These are phyloP conservation scores for Chrysosporium keratinophilum DNA, from an alignment of 2,329 filamentous ascomycete genomes.

Conservation along the genomic window DNA sequence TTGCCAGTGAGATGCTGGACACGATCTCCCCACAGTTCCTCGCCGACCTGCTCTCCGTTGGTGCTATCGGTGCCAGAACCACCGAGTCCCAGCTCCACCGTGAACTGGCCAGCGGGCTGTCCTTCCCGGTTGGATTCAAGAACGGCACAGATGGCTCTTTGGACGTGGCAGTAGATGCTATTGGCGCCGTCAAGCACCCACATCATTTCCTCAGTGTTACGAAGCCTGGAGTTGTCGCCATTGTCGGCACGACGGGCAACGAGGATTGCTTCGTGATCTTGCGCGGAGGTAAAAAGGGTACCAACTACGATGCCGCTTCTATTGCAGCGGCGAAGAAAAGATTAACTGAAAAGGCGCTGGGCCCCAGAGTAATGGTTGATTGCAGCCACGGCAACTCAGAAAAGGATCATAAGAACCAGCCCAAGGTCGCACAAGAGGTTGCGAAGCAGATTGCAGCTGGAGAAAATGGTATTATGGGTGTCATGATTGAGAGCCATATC, in stretches of 20 bases:
- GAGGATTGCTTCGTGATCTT: constrained; percentile 96
- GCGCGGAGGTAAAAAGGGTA: constrained; percentile 81
- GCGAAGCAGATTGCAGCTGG: constrained; percentile 77
- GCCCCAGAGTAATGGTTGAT: constrained; percentile 83
- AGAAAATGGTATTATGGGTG: constrained; percentile 81
- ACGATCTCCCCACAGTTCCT: constrained; percentile 97
- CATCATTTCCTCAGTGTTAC: constrained; percentile 97
- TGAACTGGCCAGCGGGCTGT: constrained; percentile 84
- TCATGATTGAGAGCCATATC: constrained; percentile 99
- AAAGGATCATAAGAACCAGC: constrained; percentile 97
- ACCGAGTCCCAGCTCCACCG: constrained; percentile 94
- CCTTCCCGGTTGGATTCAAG: constrained; percentile 98
- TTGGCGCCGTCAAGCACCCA: constrained; percentile 79
- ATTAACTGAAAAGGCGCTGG: constrained; percentile 61
- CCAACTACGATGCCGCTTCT: constrained; percentile 82
- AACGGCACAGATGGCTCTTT: constrained; percentile 93
- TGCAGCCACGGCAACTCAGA: constrained; percentile 94
- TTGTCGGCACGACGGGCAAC: constrained; percentile 88
- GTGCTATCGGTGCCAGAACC: constrained; percentile 89
- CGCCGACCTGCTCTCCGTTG: constrained; percentile 80
- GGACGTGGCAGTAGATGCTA: constrained; percentile 85
- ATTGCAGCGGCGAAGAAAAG: constrained; percentile 74
- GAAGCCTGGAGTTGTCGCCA: constrained; percentile 88
- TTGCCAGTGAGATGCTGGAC: constrained; percentile 95
- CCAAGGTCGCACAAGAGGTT: constrained; percentile 72